Percentiles rank a stretch among this genome's conserved stretches.
Conservation (phyloP, 495 filamentous ascomycete species). For the Cercophora sp. region DNA sequence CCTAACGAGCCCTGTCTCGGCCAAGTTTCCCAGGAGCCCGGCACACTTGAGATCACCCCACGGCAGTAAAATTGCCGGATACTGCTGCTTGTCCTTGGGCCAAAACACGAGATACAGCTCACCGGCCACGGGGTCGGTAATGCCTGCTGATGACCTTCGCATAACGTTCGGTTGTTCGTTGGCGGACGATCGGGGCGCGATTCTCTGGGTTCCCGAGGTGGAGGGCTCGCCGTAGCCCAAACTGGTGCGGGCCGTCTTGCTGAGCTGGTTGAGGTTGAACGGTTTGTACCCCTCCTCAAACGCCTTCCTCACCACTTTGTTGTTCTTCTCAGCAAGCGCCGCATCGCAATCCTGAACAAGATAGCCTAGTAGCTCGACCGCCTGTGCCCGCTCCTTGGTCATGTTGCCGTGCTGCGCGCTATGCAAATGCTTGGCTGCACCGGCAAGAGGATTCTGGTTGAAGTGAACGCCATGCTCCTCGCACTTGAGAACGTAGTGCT, state of each 20-base stretch:
- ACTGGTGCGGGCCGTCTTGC: slow-evolving; percentile 12
- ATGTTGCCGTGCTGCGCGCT: slow-evolving; percentile 31
- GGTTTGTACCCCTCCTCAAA: slow-evolving; percentile 30
- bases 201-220: neutral
- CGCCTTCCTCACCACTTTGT: slow-evolving; percentile 25
- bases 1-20: slow-evolving; percentile 30
- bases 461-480: slow-evolving; percentile 42
- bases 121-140: slow-evolving; percentile 16
- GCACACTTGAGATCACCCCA: slow-evolving; percentile 28
- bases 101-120: slow-evolving; percentile 35
- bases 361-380: slow-evolving; percentile 35
- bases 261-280: slow-evolving; percentile 26
- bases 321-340: slow-evolving; percentile 29
- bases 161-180: neutral
- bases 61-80: slow-evolving; percentile 39
- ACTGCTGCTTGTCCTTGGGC: slow-evolving; percentile 24
- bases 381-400: slow-evolving; percentile 27
- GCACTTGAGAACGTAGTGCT: slow-evolving; percentile 43
- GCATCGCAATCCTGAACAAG: slow-evolving; percentile 30
- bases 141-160: slow-evolving; percentile 5
- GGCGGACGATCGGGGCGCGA: neutral
- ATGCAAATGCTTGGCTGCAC: slow-evolving; percentile 42
- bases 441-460: slow-evolving; percentile 32
- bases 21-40: slow-evolving; percentile 31
- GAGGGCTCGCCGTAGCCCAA: slow-evolving; percentile 8